Conservation (phyloP, 257 asterid genomes). For the Anisodus tanguticus region DNA sequence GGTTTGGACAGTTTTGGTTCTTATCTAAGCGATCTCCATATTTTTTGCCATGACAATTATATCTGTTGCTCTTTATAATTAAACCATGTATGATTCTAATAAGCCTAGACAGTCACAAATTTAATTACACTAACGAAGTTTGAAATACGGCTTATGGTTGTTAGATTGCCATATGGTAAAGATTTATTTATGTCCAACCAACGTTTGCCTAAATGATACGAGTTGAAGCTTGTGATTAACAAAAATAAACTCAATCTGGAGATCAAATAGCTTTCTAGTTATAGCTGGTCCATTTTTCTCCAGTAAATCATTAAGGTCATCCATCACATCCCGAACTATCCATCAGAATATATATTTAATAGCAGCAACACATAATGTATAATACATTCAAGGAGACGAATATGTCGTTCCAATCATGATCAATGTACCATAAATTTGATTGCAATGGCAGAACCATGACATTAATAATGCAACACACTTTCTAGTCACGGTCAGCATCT, state of each 20-base stretch:
- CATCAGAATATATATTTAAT: neutral
- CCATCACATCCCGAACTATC: neutral
- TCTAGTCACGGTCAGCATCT: conserved; percentile 24
- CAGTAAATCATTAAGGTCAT: neutral
- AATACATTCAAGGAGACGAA: neutral
- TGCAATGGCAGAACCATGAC: neutral
- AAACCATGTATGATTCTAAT: too few relatives aligned
- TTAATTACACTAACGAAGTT: too few relatives aligned
- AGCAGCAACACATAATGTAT: neutral
- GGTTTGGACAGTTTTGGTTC: too few relatives aligned
- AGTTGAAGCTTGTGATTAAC: neutral
- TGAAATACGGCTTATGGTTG: too few relatives aligned
- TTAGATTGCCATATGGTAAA: too few relatives aligned
- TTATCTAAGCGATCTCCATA: too few relatives aligned
- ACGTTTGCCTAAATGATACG: too few relatives aligned
- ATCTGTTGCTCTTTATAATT: too few relatives aligned
- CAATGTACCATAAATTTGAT: neutral
- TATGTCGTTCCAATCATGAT: neutral
- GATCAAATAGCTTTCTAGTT: neutral
- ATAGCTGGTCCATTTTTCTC: neutral
- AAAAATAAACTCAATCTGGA: neutral
- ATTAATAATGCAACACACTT: neutral
- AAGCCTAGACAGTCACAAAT: too few relatives aligned
- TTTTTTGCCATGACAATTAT: too few relatives aligned
- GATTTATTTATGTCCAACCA: too few relatives aligned